These are phyloP conservation scores for Boletus rex-veris DNA, from an alignment of 768 basidiomycete genomes.

Conservation along the genomic window DNA sequence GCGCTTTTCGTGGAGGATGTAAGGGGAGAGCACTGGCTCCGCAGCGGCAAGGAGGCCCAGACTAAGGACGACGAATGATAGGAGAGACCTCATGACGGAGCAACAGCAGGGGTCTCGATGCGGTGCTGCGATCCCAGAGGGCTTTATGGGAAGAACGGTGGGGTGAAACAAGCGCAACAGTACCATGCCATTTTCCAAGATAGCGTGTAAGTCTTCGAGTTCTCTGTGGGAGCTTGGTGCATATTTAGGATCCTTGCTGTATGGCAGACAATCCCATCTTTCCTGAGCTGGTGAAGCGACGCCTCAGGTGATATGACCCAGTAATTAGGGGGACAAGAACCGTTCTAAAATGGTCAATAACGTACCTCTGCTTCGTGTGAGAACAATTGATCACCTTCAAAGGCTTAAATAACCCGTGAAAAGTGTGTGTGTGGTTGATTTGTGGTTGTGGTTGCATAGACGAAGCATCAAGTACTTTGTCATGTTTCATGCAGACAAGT, in stretches of 20 bases:
- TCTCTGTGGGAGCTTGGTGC: neutral
- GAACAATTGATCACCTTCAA: too few relatives aligned
- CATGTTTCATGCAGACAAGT: too few relatives aligned
- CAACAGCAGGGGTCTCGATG: neutral
- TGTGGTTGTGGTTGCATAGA: neutral
- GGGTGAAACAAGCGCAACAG: neutral
- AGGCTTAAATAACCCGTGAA: neutral
- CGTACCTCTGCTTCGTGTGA: too few relatives aligned
- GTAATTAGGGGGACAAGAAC: too few relatives aligned
- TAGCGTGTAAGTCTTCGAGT: neutral
- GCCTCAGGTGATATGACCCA: too few relatives aligned
- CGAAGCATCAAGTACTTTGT: neutral
- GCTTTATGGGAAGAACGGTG: constrained; percentile 14
- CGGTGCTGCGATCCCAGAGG: neutral
- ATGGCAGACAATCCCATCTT: too few relatives aligned
- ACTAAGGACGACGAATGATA: constrained; percentile 8
- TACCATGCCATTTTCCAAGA: neutral
- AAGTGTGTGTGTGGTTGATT: too few relatives aligned
- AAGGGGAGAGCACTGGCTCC: constrained; percentile 9
- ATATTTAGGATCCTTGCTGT: neutral
- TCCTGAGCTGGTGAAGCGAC: too few relatives aligned
- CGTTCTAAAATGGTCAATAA: too few relatives aligned
- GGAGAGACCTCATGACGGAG: constrained; percentile 15
- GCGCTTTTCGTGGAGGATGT: constrained; percentile 41
- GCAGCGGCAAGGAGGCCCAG: constrained; percentile 2